Base-by-base conservation (phyloP, 495 filamentous ascomycete species). In the Xeromyces bisporus region DNA sequence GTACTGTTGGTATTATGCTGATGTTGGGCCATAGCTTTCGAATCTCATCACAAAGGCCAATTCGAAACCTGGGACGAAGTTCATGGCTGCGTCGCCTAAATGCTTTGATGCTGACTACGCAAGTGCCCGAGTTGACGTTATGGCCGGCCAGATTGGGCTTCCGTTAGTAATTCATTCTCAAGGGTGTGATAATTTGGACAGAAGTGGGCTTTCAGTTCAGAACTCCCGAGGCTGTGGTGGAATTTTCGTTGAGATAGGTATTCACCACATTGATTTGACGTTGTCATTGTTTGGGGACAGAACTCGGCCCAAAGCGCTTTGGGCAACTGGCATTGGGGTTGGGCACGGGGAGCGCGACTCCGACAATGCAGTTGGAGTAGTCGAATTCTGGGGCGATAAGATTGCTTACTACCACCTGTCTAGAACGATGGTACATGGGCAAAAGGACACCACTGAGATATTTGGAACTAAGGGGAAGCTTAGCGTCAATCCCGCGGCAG, bases 401-500 rank as follows among this genome's bases (percentile, higher is more conserved):
- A 63, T 77, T 23, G 72, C 70, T 4, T 73, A 74, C 36, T 66
- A 73, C 35, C 76, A 71, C 46, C 54, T 50, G 12, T 58, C 49
- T 6, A 54, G 72, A 10, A 76, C 74, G 70, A 76, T 76, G 67
- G 64, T 69, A 0, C 58, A 64, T 2, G 73, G 73, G 1, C 73
- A 76, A 49, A 61, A 73, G 37, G 73, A 77, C 38, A 62, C 56
- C 35, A 73, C 72, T 0, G 73, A 77, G 51, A 59, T 77, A 30
- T 68, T 76, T 34, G 72, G 72, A 5, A 76, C 72, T 0, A 51
- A 62, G 31, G 72, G 72, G 3, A 75, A 75, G 41, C 28, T 76
- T 8, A 52, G 58, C 0, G 60, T 76, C 14, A 76, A 75, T n/a
- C n/a, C n/a, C n/a, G n/a, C 36, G 56, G 53, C 7, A 56, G n/a